Evolutionary conservation across 208 protist species (phyloP).

Genomic region (Trypanosoma boissoni): DNA sequence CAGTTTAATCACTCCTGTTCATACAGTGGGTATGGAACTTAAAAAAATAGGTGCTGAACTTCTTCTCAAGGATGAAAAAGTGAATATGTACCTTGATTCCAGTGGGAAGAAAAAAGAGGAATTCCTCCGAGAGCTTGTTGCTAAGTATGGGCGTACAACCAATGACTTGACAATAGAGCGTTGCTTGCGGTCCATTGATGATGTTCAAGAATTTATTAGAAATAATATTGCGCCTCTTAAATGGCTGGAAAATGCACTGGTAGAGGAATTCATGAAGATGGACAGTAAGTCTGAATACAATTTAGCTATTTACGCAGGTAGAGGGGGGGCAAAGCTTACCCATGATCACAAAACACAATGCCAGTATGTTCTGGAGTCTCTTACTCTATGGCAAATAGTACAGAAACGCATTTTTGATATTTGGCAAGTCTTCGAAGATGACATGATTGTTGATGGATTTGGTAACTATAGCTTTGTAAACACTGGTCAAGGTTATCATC

Average conservation of each 20-base stretch:
- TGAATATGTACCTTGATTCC: constrained; percentile 46
- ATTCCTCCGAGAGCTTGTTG: constrained; percentile 47
- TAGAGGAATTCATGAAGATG: constrained; percentile 58
- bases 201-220: constrained; percentile 90
- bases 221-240: constrained; percentile 75
- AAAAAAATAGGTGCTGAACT: constrained; percentile 33
- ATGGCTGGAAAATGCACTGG: constrained; percentile 47
- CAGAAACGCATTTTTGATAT: constrained; percentile 91
- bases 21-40: constrained; percentile 83
- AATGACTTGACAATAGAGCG: constrained; percentile 55
- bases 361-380: constrained; percentile 94
- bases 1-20: constrained; percentile 68
- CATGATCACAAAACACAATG: constrained; percentile 94
- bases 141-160: constrained; percentile 47
- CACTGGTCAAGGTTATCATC: constrained; percentile 95
- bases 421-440: constrained; percentile 93
- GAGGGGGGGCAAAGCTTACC: constrained; percentile 88
- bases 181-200: constrained; percentile 93
- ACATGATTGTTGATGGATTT: constrained; percentile 81
- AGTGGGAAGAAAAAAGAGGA: constrained; percentile 54
- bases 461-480: constrained; percentile 78
- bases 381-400: constrained; percentile 95
- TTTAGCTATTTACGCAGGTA: constrained; percentile 48
- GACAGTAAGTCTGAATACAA: constrained; percentile 27
- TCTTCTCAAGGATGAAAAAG: constrained; percentile 68